A percentile compares a stretch with the other conserved stretches of the same genome.
Evolutionary conservation across 352 stramenopile species (phyloP).

Genomic region (Phytopythium oedochilum): DNA sequence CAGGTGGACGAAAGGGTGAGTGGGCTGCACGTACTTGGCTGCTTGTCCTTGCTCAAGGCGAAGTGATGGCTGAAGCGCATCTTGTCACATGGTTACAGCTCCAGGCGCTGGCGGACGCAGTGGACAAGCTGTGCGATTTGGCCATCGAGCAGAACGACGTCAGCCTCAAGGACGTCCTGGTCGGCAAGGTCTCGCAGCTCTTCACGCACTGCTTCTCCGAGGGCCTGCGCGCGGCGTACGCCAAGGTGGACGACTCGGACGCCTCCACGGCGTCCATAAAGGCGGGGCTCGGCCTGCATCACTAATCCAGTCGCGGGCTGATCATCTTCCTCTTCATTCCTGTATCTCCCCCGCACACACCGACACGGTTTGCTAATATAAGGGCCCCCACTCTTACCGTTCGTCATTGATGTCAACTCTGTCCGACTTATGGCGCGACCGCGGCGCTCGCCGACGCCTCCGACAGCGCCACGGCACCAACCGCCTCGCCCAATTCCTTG

Average conservation of each 20-base stretch:
- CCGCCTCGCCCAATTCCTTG: background rate
- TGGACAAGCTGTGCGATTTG: conserved; percentile 68
- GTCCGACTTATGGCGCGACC: background rate
- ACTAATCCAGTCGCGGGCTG: background rate
- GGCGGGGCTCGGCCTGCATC: conserved; percentile 5
- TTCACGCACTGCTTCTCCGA: conserved; percentile 81
- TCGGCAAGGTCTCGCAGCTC: conserved; percentile 54
- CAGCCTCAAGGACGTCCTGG: conserved; percentile 65
- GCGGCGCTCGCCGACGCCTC: background rate
- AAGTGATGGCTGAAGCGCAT: background rate
- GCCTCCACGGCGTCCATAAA: conserved; percentile 20
- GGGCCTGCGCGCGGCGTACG: conserved; percentile 48
- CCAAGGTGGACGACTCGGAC: conserved; percentile 57
- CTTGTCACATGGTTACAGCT: conserved; percentile 25
- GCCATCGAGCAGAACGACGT: conserved; percentile 72
- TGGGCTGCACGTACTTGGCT: background rate
- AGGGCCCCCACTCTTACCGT: background rate
- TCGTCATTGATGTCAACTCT: background rate
- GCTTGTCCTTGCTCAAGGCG: background rate
- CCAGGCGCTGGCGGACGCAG: conserved; percentile 43
- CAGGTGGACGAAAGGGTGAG: conserved; percentile 60
- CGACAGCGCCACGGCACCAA: background rate
- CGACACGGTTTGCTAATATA: background rate
- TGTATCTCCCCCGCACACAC: background rate
- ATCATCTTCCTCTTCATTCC: conserved; percentile 1